Base-by-base conservation (phyloP, 805 yeast species). In the Cyberlindnera misumaiensis region DNA sequence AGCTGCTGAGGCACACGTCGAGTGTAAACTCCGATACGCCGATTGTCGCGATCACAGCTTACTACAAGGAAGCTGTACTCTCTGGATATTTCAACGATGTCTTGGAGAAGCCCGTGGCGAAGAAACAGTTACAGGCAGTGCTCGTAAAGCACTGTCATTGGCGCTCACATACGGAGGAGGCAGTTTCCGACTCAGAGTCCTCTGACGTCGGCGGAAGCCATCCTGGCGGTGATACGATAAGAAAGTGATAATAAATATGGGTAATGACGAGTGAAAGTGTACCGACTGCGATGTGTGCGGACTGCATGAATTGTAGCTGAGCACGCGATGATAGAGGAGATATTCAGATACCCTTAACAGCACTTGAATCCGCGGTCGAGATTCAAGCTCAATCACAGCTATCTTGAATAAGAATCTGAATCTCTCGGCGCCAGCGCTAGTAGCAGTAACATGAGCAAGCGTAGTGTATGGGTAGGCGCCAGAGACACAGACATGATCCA, bases 1-100 rank as follows among this genome's bases (percentile, higher is more conserved):
- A 83, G 49, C 64, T 89, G 42, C 75, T 87, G 39, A 78, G 74
- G 52, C 75, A 75, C 46, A 89, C 97, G 0, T 73, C 78, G 27
- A 83, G 89, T 22, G 70, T 76, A n/a, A 89, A 90, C 54, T 70
- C 83, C 1, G 68, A 69, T 16, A 84, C 96, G 0, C 90, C 89
- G 1, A 72, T 88, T 14, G 68, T 89, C 29, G 88, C 89, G 0
- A 59, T 82, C 28, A 84, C 95, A 1, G 80, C 81, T 1, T 80
- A 73, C 49, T 76, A 77, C 30, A 73, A 75, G 42, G 95, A 86
- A 42, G 88, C 93, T 0, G 65, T 68, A 3, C 35, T 44, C 3
- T 46, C 54, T 7, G 52, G 53, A 2, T 51, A 64, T 10, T 86
- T 87, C 58, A 81, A 78, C 44, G 79, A 75, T 36, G 79, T 83